Percentiles rank a stretch among this genome's conserved stretches.
Conservation (phyloP, 176 grass and related monocot genomes). For the Saccharum officinarum region DNA sequence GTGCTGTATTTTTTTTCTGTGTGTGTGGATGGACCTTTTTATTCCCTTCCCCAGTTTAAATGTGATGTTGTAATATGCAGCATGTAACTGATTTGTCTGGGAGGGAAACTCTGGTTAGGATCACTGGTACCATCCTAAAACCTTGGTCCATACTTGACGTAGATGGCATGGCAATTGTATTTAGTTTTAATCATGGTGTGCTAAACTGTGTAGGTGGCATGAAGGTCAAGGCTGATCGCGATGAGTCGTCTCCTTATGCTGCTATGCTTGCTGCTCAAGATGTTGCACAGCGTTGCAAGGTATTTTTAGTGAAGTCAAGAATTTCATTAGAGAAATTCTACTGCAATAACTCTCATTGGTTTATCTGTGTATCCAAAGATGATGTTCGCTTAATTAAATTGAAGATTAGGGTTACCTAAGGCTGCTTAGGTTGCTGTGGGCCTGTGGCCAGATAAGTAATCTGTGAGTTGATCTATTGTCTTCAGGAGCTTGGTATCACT, state of each 20-base stretch:
- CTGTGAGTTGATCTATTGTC: neutral
- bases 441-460: neutral
- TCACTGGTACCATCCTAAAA: conserved; percentile 52
- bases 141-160: neutral
- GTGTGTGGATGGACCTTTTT: neutral
- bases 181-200: neutral
- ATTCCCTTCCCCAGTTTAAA: neutral
- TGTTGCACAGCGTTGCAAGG: conserved; percentile 78
- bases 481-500: conserved; percentile 86
- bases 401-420: neutral
- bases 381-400: neutral
- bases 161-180: neutral
- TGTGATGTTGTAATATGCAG: conserved; percentile 32
- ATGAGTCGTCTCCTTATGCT: conserved; percentile 91
- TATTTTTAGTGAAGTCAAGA: neutral
- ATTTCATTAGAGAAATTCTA: neutral
- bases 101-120: conserved; percentile 75
- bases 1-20: neutral
- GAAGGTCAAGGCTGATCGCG: conserved; percentile 94
- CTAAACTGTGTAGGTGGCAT: conserved; percentile 58
- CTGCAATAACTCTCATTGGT: neutral
- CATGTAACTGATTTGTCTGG: conserved; percentile 84
- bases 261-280: conserved; percentile 97
- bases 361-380: neutral
- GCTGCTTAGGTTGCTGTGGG: neutral